Conservation (phyloP, 768 basidiomycete species). For the Lactarius pseudohatsudake region DNA sequence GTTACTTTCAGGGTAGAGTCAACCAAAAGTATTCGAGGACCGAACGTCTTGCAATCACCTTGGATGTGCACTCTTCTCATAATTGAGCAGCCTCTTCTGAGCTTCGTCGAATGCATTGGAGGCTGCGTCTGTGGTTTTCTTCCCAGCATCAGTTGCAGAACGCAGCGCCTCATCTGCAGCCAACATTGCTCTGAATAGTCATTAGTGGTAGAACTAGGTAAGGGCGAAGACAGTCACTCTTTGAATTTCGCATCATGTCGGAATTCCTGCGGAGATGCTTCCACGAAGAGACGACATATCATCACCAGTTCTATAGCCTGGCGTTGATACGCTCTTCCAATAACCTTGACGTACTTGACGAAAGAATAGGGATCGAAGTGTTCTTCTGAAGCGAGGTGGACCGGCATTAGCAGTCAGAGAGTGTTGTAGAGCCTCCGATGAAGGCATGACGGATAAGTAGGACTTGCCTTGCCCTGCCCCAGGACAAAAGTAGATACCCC, state of each 20-base stretch:
- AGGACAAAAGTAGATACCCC: not conserved
- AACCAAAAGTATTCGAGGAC: too few relatives aligned
- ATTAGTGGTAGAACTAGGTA: not conserved
- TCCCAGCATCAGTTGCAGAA: slow-evolving; percentile 16
- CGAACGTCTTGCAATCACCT: not conserved
- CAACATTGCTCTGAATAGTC: not conserved
- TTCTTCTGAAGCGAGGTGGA: not conserved
- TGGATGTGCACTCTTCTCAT: slow-evolving; percentile 7
- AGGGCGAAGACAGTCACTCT: not conserved
- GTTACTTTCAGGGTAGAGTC: too few relatives aligned
- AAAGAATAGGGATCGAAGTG: slow-evolving; percentile 5
- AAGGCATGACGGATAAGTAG: not conserved
- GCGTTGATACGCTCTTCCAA: slow-evolving; percentile 12
- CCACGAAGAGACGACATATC: slow-evolving; percentile 3
- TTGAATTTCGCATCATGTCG: slow-evolving; percentile 4
- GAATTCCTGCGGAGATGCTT: not conserved
- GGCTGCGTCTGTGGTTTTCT: not conserved
- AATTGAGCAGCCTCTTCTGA: not conserved
- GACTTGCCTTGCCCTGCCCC: not conserved
- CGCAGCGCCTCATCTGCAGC: not conserved
- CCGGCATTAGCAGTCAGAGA: slow-evolving; percentile 3
- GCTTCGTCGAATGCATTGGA: slow-evolving; percentile 8
- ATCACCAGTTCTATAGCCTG: slow-evolving; percentile 17
- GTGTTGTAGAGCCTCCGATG: not conserved
- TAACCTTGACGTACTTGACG: slow-evolving; percentile 2